Evolutionary conservation across 164 flowering plant species (phyloP).

Genomic region (Platanus orientalis): DNA sequence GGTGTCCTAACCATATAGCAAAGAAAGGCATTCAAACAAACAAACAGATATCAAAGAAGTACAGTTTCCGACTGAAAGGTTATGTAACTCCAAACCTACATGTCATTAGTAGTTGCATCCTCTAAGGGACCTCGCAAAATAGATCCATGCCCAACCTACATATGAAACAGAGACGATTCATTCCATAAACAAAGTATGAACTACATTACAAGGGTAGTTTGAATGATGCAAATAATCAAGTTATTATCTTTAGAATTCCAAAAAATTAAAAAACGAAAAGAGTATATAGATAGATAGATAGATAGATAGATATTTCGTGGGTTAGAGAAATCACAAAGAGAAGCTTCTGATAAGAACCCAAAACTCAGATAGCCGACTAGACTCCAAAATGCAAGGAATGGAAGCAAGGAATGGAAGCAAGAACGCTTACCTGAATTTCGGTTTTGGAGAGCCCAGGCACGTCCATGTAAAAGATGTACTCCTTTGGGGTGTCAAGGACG

Average conservation of each 20-base stretch:
- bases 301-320: too few species aligned
- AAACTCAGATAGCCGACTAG: too few species aligned
- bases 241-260: too few species aligned
- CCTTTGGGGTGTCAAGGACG: slow-evolving; percentile 58
- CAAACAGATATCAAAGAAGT: slow-evolving; percentile 8
- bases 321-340: too few species aligned
- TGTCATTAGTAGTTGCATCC: slow-evolving; percentile 38
- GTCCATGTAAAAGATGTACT: slow-evolving; percentile 54
- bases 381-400: too few species aligned
- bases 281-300: too few species aligned
- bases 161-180: slow-evolving; percentile 7
- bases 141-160: slow-evolving; percentile 88
- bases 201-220: too few species aligned
- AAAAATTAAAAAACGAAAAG: too few species aligned
- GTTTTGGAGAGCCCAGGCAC: slow-evolving; percentile 71
- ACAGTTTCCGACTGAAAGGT: background rate
- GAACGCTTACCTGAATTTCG: slow-evolving; percentile 72
- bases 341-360: too few species aligned
- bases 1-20: slow-evolving; percentile 49
- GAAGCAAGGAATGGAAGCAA: too few species aligned
- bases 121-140: slow-evolving; percentile 65
- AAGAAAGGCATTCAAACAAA: slow-evolving; percentile 13
- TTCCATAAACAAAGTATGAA: slow-evolving; percentile 6
- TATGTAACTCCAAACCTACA: slow-evolving; percentile 40
- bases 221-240: too few species aligned